phyloP scores from a whole-genome alignment of 2,329 filamentous ascomycete genomes.

The Amphichorda felina region DNA sequence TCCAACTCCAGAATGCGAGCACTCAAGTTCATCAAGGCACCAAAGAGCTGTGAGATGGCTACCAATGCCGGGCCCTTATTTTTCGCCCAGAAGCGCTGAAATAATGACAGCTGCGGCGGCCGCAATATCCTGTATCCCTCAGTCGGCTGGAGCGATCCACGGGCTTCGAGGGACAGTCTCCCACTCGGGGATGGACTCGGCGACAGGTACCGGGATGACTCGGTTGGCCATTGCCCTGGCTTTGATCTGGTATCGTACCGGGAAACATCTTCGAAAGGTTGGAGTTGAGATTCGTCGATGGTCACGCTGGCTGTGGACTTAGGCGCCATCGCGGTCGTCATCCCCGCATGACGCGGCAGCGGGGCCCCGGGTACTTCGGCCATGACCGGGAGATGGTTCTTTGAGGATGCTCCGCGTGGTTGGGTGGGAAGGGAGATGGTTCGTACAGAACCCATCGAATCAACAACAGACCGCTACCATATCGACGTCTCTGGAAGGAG shows the following conservation, averaged over 20 bases:
- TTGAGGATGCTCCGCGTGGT: too few relatives aligned
- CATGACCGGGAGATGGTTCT: background rate
- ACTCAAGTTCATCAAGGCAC: constrained; percentile 73
- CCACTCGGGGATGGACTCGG: constrained; percentile 10
- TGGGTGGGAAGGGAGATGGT: too few relatives aligned
- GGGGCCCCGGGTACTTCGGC: constrained; percentile 1
- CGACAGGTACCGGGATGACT: constrained; percentile 6
- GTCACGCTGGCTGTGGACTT: background rate
- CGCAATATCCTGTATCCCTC: too few relatives aligned
- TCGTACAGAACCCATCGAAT: background rate
- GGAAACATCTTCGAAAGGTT: background rate
- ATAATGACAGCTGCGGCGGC: constrained; percentile 8
- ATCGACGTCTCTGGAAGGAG: background rate
- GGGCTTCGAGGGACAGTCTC: constrained; percentile 5
- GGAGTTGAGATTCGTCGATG: constrained; percentile 1
- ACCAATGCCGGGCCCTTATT: constrained; percentile 69
- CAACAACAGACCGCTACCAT: background rate
- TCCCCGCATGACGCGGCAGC: background rate
- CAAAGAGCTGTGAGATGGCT: constrained; percentile 67
- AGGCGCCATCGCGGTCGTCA: background rate
- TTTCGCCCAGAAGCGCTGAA: constrained; percentile 37
- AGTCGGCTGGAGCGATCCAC: background rate
- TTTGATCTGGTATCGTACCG: background rate
- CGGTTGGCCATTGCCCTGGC: background rate
- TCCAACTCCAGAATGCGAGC: constrained; percentile 65